Conservation (phyloP, 352 stramenopile species). For the Pythium volutum region DNA sequence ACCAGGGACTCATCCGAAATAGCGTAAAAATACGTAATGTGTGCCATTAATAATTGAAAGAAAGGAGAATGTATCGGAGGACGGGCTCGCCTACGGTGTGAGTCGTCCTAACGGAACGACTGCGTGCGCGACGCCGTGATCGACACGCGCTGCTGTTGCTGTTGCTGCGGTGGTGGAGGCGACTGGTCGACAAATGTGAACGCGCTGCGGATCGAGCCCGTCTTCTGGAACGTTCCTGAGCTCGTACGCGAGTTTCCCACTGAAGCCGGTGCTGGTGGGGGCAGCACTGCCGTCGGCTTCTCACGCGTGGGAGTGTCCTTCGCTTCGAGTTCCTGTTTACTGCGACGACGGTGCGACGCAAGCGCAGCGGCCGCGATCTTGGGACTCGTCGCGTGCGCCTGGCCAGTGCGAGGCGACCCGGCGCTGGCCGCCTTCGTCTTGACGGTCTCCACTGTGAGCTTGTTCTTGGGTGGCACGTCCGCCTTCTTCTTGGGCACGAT, state of each 20-base stretch:
- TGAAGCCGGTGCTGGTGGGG: slow-evolving; percentile 1
- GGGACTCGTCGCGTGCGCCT: slow-evolving; percentile 7
- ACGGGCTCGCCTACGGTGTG: background rate
- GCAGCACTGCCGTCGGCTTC: background rate
- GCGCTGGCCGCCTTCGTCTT: background rate
- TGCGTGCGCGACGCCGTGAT: slow-evolving; percentile 18
- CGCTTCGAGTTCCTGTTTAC: slow-evolving; percentile 14
- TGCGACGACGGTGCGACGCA: slow-evolving; percentile 24
- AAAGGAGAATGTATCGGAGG: too few relatives aligned
- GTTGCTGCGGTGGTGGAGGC: background rate
- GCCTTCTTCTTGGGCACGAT: slow-evolving; percentile 17
- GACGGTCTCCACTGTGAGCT: slow-evolving; percentile 6
- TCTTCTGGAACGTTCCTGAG: slow-evolving; percentile 11
- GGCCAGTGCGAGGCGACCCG: background rate
- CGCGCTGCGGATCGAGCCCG: slow-evolving; percentile 12
- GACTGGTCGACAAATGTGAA: slow-evolving; percentile 21
- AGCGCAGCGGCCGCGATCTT: slow-evolving; percentile 25
- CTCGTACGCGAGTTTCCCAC: background rate
- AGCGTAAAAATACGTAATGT: too few relatives aligned
- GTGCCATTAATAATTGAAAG: too few relatives aligned
- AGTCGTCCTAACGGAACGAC: slow-evolving; percentile 6
- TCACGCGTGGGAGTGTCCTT: background rate
- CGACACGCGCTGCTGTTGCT: slow-evolving; percentile 9
- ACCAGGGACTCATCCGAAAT: too few relatives aligned
- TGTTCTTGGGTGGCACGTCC: background rate